These are phyloP conservation scores for Chaetomium sp. DNA, from an alignment of 2,329 filamentous ascomycete genomes.

Conservation along the genomic window DNA sequence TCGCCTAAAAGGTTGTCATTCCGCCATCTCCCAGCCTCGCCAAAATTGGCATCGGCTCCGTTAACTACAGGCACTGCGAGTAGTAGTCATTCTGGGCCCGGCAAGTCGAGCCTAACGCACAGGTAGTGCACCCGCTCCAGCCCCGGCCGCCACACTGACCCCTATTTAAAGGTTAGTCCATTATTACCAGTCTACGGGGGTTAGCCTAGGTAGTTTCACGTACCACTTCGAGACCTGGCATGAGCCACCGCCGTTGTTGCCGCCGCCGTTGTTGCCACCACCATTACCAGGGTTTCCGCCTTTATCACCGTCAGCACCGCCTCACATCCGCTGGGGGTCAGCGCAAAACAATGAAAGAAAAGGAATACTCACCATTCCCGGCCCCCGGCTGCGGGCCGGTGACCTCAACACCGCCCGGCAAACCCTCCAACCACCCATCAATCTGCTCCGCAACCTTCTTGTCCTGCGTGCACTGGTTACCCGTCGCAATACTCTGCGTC, in stretches of 20 bases:
- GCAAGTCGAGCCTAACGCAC: constrained; percentile 26
- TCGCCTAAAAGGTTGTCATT: background rate
- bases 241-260: constrained; percentile 13
- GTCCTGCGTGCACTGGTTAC: constrained; percentile 21
- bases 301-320: background rate
- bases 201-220: background rate
- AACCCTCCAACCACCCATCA: constrained; percentile 19
- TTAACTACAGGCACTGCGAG: constrained; percentile 19
- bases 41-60: background rate
- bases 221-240: constrained; percentile 21
- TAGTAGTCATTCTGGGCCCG: constrained; percentile 22
- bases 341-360: too few relatives aligned
- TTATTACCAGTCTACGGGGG: background rate
- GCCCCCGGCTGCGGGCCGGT: constrained; percentile 26
- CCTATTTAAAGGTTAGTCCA: constrained; percentile 5
- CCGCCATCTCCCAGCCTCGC: too few relatives aligned
- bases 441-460: constrained; percentile 26
- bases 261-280: background rate
- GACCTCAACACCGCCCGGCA: constrained; percentile 22
- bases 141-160: constrained; percentile 25
- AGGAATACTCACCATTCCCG: constrained; percentile 3
- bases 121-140: constrained; percentile 24
- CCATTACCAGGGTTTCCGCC: constrained; percentile 4
- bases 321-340: background rate
- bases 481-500: constrained; percentile 21